Evolutionary conservation across 306 rosid genomes (phyloP), one percentile per base, ranked within the genome.

Genomic region (Elaeagnus macrophylla): DNA sequence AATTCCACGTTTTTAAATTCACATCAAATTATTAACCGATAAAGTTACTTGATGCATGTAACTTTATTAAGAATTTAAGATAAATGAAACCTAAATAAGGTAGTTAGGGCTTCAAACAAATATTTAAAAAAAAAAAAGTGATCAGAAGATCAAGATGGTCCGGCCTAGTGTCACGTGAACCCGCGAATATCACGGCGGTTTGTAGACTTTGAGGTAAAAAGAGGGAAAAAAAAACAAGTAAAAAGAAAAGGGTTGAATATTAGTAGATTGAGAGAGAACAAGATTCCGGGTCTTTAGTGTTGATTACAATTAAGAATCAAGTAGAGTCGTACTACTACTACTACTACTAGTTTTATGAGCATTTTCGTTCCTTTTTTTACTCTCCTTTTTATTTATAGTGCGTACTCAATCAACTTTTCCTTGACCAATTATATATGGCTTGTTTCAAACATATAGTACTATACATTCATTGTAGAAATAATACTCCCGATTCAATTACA

Each of bases 181-280:
- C 70, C 66, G 76, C 88, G 81, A 60, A 52, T 59, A 84, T 88
- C 85, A 70, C 88, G 88, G 81, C 58, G 69, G 70, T 67, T 25
- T 25, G 72, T 61, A 58, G 69, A 62, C 78, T 75, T 79, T 42
- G 61, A 68, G 68, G 9, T 49, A 16, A 6, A 25, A 55, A 7
- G 14, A 11, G 15, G 49, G 35, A 56, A 57, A 47, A 13, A 37
- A 32, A 54, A 53, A 53, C 48, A 39, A 57, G 53, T 25, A 62
- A 57, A 69, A 14, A 62, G 45, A 36, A 47, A 32, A 56, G 54
- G 56, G 50, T 41, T 1, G 17, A 51, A 47, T 39, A 15, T 53
- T 47, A 70, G n/a, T n/a, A n/a, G n/a, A n/a, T n/a, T n/a, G n/a
- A n/a, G n/a, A n/a, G n/a, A n/a, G 47, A 59, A 70, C 78, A 74